phyloP scores from a whole-genome alignment of 305 asterid genomes.

The Fraxinus platypoda region DNA sequence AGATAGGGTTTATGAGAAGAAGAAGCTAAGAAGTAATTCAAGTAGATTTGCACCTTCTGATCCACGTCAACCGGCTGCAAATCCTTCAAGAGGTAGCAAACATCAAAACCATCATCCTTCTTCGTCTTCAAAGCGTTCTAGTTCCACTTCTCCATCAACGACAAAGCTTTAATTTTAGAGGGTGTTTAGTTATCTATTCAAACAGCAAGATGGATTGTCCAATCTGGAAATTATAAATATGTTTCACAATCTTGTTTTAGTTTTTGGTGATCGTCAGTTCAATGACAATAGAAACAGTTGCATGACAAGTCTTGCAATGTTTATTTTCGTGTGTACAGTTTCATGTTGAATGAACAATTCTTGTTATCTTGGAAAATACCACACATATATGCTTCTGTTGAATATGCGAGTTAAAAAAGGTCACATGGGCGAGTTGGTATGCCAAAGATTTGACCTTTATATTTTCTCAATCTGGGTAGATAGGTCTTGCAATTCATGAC shows the following conservation, averaged over 20 bases:
- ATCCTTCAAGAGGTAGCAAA: slow-evolving; percentile 31
- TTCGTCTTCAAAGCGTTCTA: slow-evolving; percentile 13
- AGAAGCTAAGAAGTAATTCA: slow-evolving; percentile 53
- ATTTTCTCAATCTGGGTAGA: not conserved
- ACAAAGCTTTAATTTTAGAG: not conserved
- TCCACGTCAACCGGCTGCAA: slow-evolving; percentile 16
- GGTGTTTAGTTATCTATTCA: not conserved
- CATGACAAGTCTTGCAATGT: not conserved
- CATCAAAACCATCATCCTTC: slow-evolving; percentile 31
- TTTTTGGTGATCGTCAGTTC: slow-evolving; percentile 1
- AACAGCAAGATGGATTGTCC: slow-evolving; percentile 8
- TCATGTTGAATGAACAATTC: not conserved
- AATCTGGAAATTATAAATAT: slow-evolving; percentile 4
- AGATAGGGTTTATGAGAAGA: slow-evolving; percentile 44
- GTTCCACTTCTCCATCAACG: slow-evolving; percentile 14
- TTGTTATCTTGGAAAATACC: not conserved
- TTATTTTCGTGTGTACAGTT: not conserved
- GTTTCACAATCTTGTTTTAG: not conserved
- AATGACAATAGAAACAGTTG: not conserved
- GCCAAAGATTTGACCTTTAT: not conserved
- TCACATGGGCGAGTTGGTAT: not conserved
- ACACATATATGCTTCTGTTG: not conserved
- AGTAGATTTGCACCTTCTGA: slow-evolving; percentile 41
- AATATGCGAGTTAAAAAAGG: not conserved
- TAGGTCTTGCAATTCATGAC: not conserved